Evolutionary conservation across 768 basidiomycete species (phyloP).

Genomic region (Leucogyrophana mollusca): DNA sequence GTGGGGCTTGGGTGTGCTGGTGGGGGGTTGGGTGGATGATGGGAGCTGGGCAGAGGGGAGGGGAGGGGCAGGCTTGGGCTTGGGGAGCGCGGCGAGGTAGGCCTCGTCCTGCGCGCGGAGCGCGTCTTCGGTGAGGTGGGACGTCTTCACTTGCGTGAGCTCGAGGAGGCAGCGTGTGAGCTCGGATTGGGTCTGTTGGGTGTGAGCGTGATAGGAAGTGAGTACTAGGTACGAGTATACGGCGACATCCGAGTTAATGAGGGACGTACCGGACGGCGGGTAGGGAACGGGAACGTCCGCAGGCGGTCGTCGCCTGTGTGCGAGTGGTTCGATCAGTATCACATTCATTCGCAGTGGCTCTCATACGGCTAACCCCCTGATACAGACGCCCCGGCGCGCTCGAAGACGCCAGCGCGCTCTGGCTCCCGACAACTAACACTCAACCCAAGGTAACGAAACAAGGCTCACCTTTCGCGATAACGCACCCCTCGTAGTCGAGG

Average conservation of each 20-base stretch:
- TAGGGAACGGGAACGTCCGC: constrained; percentile 93
- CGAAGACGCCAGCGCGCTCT: too few relatives aligned
- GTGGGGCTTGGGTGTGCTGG: constrained; percentile 46
- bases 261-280: constrained; percentile 82
- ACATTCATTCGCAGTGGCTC: too few relatives aligned
- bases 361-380: too few relatives aligned
- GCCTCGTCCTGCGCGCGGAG: constrained; percentile 86
- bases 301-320: constrained; percentile 67
- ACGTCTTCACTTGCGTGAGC: constrained; percentile 79
- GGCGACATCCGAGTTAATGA: background rate
- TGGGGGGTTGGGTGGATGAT: too few relatives aligned
- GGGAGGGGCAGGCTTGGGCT: constrained; percentile 58
- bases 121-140: constrained; percentile 83
- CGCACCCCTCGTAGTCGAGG: constrained; percentile 81
- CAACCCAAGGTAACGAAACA: background rate
- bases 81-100: constrained; percentile 85
- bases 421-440: background rate
- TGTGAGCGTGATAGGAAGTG: too few relatives aligned
- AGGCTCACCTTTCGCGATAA: constrained; percentile 58
- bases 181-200: constrained; percentile 81
- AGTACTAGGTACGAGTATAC: too few relatives aligned
- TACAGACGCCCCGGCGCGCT: too few relatives aligned
- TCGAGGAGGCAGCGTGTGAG: constrained; percentile 84
- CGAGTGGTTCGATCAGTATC: background rate
- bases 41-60: constrained; percentile 33